These are phyloP conservation scores for Eutrema heterophyllum DNA, from an alignment of 345 rosid species.

Conservation along the genomic window DNA sequence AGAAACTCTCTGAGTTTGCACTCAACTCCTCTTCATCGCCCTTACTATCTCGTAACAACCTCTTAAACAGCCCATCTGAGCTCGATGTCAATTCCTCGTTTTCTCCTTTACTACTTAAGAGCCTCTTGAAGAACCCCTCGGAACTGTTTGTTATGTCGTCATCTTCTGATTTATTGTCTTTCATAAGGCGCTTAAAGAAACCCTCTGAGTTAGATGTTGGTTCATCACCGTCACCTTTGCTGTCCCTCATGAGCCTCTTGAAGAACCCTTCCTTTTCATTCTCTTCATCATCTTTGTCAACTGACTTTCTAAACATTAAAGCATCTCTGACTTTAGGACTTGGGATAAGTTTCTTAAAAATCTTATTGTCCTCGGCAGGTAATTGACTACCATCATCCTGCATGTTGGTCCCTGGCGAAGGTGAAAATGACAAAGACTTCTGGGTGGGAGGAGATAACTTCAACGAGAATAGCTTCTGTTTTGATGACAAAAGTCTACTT, in stretches of 20 bases:
- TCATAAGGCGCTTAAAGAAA: slow-evolving; percentile 72
- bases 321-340: slow-evolving; percentile 96
- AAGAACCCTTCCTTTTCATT: slow-evolving; percentile 93
- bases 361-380: slow-evolving; percentile 72
- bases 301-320: slow-evolving; percentile 85
- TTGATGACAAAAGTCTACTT: slow-evolving; percentile 73
- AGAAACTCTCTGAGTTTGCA: slow-evolving; percentile 48
- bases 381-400: slow-evolving; percentile 64
- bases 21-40: slow-evolving; percentile 65
- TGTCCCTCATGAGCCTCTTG: slow-evolving; percentile 85
- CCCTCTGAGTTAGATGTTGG: slow-evolving; percentile 63
- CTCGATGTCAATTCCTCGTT: slow-evolving; percentile 56
- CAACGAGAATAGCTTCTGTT: slow-evolving; percentile 82
- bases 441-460: slow-evolving; percentile 69
- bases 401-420: slow-evolving; percentile 47
- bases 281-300: slow-evolving; percentile 87
- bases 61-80: slow-evolving; percentile 70
- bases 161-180: slow-evolving; percentile 62
- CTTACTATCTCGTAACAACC: slow-evolving; percentile 59
- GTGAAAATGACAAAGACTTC: slow-evolving; percentile 68
- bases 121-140: slow-evolving; percentile 73
- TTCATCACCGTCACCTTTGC: slow-evolving; percentile 75
- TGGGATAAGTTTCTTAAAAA: slow-evolving; percentile 89
- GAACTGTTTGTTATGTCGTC: slow-evolving; percentile 61
- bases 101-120: slow-evolving; percentile 59